Evolutionary conservation across 768 basidiomycete species (phyloP).

Genomic region (Mycena sanguinolenta): DNA sequence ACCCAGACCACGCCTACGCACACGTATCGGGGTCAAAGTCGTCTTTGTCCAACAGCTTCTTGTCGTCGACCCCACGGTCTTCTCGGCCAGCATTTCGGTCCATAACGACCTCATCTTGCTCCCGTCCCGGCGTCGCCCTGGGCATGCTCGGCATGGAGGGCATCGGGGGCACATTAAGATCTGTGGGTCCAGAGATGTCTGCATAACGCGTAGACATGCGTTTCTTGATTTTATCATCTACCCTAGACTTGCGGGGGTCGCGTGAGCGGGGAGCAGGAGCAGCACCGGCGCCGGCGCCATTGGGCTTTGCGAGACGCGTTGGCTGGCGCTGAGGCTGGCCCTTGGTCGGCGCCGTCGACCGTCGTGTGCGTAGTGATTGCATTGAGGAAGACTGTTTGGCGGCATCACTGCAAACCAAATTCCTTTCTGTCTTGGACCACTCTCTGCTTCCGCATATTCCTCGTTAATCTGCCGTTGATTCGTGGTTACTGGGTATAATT

Average conservation of each 20-base stretch:
- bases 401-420: too few species aligned
- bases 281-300: constrained; percentile 28
- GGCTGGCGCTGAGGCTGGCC: constrained; percentile 41
- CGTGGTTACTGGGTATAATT: too few species aligned
- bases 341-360: constrained; percentile 63
- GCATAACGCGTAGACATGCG: constrained; percentile 96
- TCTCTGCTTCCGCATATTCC: too few species aligned
- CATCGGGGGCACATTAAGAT: constrained; percentile 66
- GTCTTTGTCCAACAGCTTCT: constrained; percentile 77
- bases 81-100: constrained; percentile 52
- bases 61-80: constrained; percentile 70
- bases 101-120: constrained; percentile 64
- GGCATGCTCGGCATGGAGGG: constrained; percentile 67
- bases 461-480: too few species aligned
- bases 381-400: constrained; percentile 45
- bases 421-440: too few species aligned
- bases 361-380: constrained; percentile 69
- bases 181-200: constrained; percentile 82
- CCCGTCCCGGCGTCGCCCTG: constrained; percentile 45
- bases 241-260: constrained; percentile 66
- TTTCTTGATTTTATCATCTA: constrained; percentile 95
- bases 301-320: constrained; percentile 36
- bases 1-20: constrained; percentile 55
- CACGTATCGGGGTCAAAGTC: constrained; percentile 92
- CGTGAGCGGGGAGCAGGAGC: constrained; percentile 46